Percentiles rank a stretch among this genome's conserved stretches.
Evolutionary conservation across 1,139 yeast genomes (phyloP).

Genomic region (Nakaseomyces nivariensis): DNA sequence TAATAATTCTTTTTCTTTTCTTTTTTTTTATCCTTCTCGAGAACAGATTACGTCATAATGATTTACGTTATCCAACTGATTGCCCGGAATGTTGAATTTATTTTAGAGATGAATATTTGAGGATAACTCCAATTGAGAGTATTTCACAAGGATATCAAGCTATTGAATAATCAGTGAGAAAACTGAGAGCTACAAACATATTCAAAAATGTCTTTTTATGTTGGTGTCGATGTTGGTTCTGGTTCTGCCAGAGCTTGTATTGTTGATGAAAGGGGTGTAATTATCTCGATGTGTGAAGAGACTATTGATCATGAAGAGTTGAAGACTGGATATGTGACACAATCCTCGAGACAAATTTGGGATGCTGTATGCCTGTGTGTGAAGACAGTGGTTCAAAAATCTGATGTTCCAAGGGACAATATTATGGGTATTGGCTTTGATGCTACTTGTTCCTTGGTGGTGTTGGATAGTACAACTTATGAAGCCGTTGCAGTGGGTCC

Average conservation of each 20-base stretch:
- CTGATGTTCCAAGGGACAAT: constrained; percentile 55
- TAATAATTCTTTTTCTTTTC: not conserved
- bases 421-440: constrained; percentile 90
- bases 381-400: constrained; percentile 57
- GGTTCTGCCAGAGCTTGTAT: constrained; percentile 95
- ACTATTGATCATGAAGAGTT: constrained; percentile 70
- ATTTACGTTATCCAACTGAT: not conserved
- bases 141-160: too few species aligned
- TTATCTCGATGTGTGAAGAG: constrained; percentile 69
- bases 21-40: not conserved
- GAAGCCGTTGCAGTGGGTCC: constrained; percentile 88
- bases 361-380: constrained; percentile 77
- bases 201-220: constrained; percentile 39
- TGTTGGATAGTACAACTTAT: constrained; percentile 53
- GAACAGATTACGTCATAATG: constrained; percentile 1
- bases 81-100: too few species aligned
- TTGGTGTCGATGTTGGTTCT: constrained; percentile 96
- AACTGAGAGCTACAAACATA: too few species aligned
- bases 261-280: constrained; percentile 73
- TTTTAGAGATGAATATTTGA: too few species aligned
- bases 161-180: too few species aligned
- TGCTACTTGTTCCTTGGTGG: constrained; percentile 93
- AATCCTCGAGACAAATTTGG: constrained; percentile 92
- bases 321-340: constrained; percentile 65
- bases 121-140: too few species aligned